These are phyloP conservation scores for Prunus yedoensis DNA, from an alignment of 331 rosid species.

Conservation along the genomic window DNA sequence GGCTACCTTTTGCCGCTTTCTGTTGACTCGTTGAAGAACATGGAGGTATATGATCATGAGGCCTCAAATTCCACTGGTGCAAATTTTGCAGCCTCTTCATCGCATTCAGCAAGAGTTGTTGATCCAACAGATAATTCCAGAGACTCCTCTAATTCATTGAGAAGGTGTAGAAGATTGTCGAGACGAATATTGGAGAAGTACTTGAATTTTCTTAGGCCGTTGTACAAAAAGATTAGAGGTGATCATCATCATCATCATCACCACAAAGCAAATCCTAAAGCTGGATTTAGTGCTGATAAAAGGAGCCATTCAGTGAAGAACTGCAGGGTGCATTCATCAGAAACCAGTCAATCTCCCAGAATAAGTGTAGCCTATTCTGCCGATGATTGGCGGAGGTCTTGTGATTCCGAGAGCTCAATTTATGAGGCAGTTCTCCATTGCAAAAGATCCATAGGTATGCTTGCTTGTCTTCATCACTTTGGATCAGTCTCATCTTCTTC, in stretches of 20 bases:
- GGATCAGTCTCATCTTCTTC: not conserved
- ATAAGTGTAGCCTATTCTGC: conserved; percentile 68
- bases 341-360: conserved; percentile 59
- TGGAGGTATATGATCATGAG: conserved; percentile 31
- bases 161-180: conserved; percentile 70
- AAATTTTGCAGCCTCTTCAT: not conserved
- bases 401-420: conserved; percentile 93
- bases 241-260: not conserved
- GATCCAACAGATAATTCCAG: conserved; percentile 21
- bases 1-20: conserved; percentile 73
- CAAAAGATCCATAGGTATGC: conserved; percentile 87
- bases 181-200: conserved; percentile 66
- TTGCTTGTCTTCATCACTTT: conserved; percentile 6
- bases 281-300: conserved; percentile 32
- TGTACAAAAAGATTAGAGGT: conserved; percentile 59
- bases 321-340: conserved; percentile 47
- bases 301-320: conserved; percentile 57
- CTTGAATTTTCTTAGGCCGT: conserved; percentile 68
- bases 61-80: conserved; percentile 17
- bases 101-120: conserved; percentile 34
- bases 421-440: conserved; percentile 97
- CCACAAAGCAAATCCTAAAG: conserved; percentile 48
- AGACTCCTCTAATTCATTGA: conserved; percentile 50
- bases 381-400: conserved; percentile 73
- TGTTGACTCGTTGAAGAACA: conserved; percentile 55